Evolutionary conservation across 148 eudicot genomes (phyloP), one percentile per base, ranked within the genome.

Genomic region (Euryodendron excelsum): DNA sequence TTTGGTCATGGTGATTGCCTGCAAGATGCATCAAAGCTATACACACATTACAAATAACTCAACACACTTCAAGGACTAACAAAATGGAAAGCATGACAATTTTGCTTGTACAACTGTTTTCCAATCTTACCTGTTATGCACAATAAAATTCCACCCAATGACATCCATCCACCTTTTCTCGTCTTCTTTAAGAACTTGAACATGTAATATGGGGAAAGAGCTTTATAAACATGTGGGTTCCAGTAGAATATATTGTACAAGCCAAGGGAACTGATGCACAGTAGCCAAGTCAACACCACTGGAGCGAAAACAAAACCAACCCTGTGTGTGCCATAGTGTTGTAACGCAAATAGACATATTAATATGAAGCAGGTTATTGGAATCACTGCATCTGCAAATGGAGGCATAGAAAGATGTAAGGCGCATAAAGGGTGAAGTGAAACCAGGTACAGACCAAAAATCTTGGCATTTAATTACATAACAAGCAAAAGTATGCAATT

Each of bases 321-420:
- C 34, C 91, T 89, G 80, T 94, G 98, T 15, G 98, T 94, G 79
- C 98, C 98, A 41, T 94, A 94, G 88, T 94, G 98, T 85, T 94
- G 98, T 25, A 94, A 79, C 23, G 98, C 94, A 80, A 94, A 94
- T 50, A 94, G 88, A 82, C 97, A 92, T 58, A 94, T 90, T 79
- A 94, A 80, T 69, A 94, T 85, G 80, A 92, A 86, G 85, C 98
- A 94, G 39, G 98, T 92, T 31, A 94, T 94, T 39, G 97, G 97
- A 62, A 94, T 79, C 81, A 92, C 87, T 4, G 97, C 98, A 89
- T 94, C 98, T 94, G 92, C 83, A 88, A 82, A 64, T 37, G 53
- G 52, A 59, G 52, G 36, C 33, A 72, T 4, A 74, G 44, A 69
- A 21, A 44, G 48, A 72, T 63, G 77, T 56, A 31, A 78, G 63